Evolutionary conservation across 2,329 filamentous ascomycete genomes (phyloP).

Genomic region (Purpureocillium lavendulum): DNA sequence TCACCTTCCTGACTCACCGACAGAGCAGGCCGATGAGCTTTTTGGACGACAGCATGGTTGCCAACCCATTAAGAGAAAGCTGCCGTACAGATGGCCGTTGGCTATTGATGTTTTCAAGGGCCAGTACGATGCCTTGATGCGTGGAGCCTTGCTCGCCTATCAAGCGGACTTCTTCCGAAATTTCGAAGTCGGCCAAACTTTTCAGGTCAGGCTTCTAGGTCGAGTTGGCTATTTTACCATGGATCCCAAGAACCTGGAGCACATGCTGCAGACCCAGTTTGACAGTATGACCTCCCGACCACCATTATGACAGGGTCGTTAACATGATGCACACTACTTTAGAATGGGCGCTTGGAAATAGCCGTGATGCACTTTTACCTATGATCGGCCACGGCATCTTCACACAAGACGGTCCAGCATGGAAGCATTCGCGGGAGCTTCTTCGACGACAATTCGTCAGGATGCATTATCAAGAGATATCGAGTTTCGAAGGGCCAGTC

Average conservation of each 20-base stretch:
- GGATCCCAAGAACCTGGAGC: not conserved
- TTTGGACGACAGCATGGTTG: not conserved
- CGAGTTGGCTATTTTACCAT: not conserved
- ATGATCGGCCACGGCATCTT: slow-evolving; percentile 3
- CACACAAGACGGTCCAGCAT: slow-evolving; percentile 4
- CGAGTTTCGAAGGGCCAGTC: not conserved
- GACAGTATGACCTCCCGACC: not conserved
- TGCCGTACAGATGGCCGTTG: slow-evolving; percentile 1
- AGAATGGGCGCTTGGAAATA: slow-evolving; percentile 1
- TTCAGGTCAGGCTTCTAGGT: not conserved
- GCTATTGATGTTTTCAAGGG: not conserved
- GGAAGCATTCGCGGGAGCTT: slow-evolving; percentile 4
- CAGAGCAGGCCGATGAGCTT: not conserved
- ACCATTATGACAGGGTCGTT: not conserved
- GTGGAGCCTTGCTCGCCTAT: not conserved
- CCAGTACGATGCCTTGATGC: not conserved
- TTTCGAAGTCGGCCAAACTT: not conserved
- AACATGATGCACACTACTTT: not conserved
- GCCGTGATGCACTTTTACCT: not conserved
- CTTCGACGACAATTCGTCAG: slow-evolving; percentile 2
- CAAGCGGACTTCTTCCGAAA: not conserved
- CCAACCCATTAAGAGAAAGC: not conserved
- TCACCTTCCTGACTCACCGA: not conserved
- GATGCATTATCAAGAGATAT: slow-evolving; percentile 1
- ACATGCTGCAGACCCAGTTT: not conserved